phyloP scores from a whole-genome alignment of 345 rosid species.

The Cardamine resedifolia region DNA sequence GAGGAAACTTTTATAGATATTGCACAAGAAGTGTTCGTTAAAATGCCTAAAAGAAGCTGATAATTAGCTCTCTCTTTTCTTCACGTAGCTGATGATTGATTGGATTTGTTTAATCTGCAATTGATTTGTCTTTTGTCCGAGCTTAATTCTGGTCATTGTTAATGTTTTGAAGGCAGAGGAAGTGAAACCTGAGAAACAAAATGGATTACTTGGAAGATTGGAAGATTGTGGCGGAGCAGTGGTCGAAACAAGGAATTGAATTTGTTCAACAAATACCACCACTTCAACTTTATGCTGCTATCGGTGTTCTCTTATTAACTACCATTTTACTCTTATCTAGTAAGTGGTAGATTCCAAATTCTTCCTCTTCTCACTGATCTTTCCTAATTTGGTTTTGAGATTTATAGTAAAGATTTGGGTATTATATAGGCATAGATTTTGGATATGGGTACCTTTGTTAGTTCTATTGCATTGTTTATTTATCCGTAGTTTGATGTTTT shows the following conservation, averaged over 20 bases:
- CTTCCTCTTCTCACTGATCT: neutral
- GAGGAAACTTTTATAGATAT: neutral
- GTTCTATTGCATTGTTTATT: neutral
- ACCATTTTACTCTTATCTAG: slow-evolving; percentile 55
- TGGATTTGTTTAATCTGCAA: neutral
- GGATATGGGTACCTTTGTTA: neutral
- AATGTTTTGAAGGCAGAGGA: slow-evolving; percentile 1
- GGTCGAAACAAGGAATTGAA: slow-evolving; percentile 51
- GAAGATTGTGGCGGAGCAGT: slow-evolving; percentile 48
- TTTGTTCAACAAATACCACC: slow-evolving; percentile 56
- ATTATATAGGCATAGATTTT: neutral
- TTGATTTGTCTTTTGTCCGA: neutral
- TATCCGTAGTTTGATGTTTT: neutral
- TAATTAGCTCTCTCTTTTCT: neutral
- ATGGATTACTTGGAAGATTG: slow-evolving; percentile 71
- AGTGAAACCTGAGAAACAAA: neutral
- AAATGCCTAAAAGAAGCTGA: slow-evolving; percentile 24
- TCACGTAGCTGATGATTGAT: neutral
- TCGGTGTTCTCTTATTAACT: slow-evolving; percentile 50
- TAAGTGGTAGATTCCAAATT: slow-evolving; percentile 28
- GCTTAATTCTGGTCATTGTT: slow-evolving; percentile 2
- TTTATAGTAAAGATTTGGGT: neutral
- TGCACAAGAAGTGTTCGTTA: slow-evolving; percentile 25
- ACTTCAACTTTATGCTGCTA: slow-evolving; percentile 60
- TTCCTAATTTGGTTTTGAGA: neutral